Evolutionary conservation across 192 early-diverging fungal genomes (phyloP), one percentile per base, ranked within the genome.

Genomic region (Mortierella claussenii): DNA sequence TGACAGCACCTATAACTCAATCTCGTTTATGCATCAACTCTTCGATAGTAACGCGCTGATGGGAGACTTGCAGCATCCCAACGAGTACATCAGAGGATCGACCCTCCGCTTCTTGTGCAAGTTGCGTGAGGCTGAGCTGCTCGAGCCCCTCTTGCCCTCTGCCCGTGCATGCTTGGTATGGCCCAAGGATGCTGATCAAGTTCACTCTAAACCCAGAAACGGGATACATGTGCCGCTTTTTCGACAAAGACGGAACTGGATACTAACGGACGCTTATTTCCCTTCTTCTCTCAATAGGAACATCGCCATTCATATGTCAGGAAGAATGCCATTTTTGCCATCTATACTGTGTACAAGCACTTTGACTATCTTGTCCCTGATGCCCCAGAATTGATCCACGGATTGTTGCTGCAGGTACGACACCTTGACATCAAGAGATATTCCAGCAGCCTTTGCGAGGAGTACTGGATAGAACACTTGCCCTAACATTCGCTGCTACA

Each of bases 261-360:
- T n/a, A n/a, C 26, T 47, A 26, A 42, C 57, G 15, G 6, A 21
- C 30, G 45, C 45, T 12, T 27, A 32, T 49, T 28, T 32, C 33
- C 26, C 34, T 40, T 46, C 5, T 24, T 27, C 4, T 34, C n/a
- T 21, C 11, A 43, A 55, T 79, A 92, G 91, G 93, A 93, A 83
- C 97, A 98, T 80, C 89, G 95, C 52, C 95, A 98, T 73, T 86
- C 95, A n/a, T 99, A 98, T 75, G 98, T 99, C 60, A 88, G 97
- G 69, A 97, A 97, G 81, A 99, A 99, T 73, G 98, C 98, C 32
- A 91, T 99, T 17, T 86, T 96, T 30, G 97, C 97, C 31, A 92
- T 99, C 37, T 91, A 89, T 54, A 82, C 93, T 17, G 94, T 98
- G 56, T 96, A 89, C 82, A 95, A 93, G 60, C 86, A 88, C 78